phyloP scores from a whole-genome alignment of 2,329 filamentous ascomycete species.

The Fusarium sp. region DNA sequence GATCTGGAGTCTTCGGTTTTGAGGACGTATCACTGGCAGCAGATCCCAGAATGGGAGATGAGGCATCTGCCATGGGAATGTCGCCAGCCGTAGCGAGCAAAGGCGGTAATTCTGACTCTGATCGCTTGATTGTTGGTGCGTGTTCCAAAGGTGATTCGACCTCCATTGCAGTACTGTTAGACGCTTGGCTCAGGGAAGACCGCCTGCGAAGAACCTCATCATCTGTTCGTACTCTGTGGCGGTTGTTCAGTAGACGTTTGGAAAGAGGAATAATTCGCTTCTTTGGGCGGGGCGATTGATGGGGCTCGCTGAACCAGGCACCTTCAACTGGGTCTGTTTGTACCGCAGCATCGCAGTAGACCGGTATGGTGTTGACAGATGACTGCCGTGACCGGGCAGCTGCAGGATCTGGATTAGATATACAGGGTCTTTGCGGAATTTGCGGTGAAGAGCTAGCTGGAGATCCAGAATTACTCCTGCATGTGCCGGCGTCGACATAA shows the following conservation, averaged over 20 bases:
- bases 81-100: conserved; percentile 47
- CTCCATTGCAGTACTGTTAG: conserved; percentile 57
- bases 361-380: conserved; percentile 56
- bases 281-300: conserved; percentile 56
- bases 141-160: conserved; percentile 56
- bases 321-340: conserved; percentile 69
- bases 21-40: conserved; percentile 28
- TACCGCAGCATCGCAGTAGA: conserved; percentile 65
- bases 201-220: conserved; percentile 55
- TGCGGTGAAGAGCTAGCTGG: conserved; percentile 61
- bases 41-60: conserved; percentile 36
- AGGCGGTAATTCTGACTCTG: conserved; percentile 44
- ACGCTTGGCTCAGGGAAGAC: conserved; percentile 37
- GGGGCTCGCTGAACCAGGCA: conserved; percentile 64
- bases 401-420: conserved; percentile 50
- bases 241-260: conserved; percentile 64
- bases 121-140: conserved; percentile 40
- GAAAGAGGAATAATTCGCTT: conserved; percentile 67
- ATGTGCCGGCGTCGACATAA: conserved; percentile 68
- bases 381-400: conserved; percentile 53
- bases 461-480: conserved; percentile 67
- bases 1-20: conserved; percentile 61
- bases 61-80: conserved; percentile 51
- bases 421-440: conserved; percentile 48
- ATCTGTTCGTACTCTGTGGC: conserved; percentile 59